Evolutionary conservation across 768 basidiomycete species (phyloP).

Genomic region (Leccinum fibrillosum): DNA sequence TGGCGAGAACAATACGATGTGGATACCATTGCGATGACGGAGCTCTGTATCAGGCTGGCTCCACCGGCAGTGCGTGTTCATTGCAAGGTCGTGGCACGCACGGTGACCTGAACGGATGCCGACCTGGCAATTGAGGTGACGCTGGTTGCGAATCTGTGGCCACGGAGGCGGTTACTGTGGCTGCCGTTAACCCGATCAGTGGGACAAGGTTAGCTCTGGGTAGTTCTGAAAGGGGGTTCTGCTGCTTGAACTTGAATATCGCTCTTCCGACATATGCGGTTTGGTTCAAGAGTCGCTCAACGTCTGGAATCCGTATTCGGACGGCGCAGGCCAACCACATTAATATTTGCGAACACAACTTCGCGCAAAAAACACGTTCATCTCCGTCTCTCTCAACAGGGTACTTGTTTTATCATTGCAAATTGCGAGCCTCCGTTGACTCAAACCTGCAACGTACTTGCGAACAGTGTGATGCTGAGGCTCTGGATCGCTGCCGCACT

Average conservation of each 20-base stretch:
- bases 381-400: constrained; percentile 22
- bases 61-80: not conserved
- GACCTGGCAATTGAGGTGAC: not conserved
- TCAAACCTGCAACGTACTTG: not conserved
- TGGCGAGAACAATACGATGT: not conserved
- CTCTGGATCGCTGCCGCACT: constrained; percentile 19
- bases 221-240: constrained; percentile 10
- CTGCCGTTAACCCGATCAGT: constrained; percentile 20
- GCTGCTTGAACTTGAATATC: not conserved
- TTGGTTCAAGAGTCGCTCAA: not conserved
- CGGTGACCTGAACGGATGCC: constrained; percentile 19
- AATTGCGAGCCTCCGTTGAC: constrained; percentile 15
- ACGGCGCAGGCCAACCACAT: constrained; percentile 18
- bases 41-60: not conserved
- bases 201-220: constrained; percentile 33
- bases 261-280: constrained; percentile 19
- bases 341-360: constrained; percentile 1
- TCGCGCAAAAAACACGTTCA: constrained; percentile 21
- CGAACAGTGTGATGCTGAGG: constrained; percentile 1
- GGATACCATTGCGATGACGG: constrained; percentile 1
- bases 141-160: constrained; percentile 6
- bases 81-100: not conserved
- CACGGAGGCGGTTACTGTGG: constrained; percentile 1
- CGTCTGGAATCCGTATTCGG: constrained; percentile 7
- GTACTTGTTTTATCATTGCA: constrained; percentile 14